Conservation (phyloP, 208 protist genomes). For the Histomonas meleagridis region DNA sequence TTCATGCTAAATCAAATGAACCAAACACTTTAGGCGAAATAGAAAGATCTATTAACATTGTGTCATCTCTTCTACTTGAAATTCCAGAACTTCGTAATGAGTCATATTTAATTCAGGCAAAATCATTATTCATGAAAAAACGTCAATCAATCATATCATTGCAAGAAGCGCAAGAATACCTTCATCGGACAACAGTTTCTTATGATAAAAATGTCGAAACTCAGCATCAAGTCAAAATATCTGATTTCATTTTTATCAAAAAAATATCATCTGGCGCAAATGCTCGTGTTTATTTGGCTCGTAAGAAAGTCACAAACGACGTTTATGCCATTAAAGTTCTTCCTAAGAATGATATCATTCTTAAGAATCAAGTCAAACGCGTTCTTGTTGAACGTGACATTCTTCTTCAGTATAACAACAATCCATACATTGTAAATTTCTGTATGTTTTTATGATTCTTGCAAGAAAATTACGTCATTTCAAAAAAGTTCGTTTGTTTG, state of each 20-base stretch:
- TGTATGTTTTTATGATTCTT: background rate
- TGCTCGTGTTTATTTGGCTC: slow-evolving; percentile 53
- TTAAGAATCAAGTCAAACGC: background rate
- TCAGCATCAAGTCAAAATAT: slow-evolving; percentile 19
- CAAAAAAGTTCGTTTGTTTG: background rate
- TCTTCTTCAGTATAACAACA: background rate
- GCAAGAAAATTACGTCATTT: background rate
- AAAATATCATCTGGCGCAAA: slow-evolving; percentile 60
- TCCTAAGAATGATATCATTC: background rate
- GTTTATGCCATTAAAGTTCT: slow-evolving; percentile 59
- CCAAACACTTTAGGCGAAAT: background rate
- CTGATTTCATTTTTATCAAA: slow-evolving; percentile 60
- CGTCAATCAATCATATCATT: background rate
- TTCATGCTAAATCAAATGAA: background rate
- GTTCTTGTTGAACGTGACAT: slow-evolving; percentile 8
- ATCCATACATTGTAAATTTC: slow-evolving; percentile 24
- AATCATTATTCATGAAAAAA: background rate
- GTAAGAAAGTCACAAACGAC: slow-evolving; percentile 52
- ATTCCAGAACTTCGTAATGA: too few relatives aligned
- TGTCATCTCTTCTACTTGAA: background rate
- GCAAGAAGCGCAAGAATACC: background rate
- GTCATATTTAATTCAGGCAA: background rate
- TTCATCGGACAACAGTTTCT: too few relatives aligned
- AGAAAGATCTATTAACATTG: background rate
- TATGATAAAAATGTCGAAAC: background rate